Base-by-base conservation (phyloP, 2,329 filamentous ascomycete genomes). In the Acephala macrosclerotiorum region DNA sequence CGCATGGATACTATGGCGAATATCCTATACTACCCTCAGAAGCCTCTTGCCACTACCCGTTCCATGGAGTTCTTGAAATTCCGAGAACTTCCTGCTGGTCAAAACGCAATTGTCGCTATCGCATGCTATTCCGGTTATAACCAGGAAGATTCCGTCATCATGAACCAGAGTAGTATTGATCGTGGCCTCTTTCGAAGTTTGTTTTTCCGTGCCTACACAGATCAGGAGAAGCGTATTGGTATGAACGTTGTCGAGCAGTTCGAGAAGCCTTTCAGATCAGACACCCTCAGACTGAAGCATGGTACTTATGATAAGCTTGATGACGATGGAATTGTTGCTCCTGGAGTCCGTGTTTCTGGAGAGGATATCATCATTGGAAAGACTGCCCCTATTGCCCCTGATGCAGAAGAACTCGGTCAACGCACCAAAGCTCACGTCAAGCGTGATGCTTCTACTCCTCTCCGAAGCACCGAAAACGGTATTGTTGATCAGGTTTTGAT, bases 1-100 rank as follows among this genome's bases (percentile, higher is more conserved):
- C 94, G 96, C 70, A 98, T 99, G 95, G 96, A 99, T 77, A 99
- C 96, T 4, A 99, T 99, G 96, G 92, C 95, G 74, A 99, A 99
- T 74, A 97, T 99, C 77, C 88, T 99, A 3, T 99, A 99, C 81
- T 99, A 99, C 75, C 96, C 96, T 0, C 96, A 99, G 80, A 99
- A 99, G 79, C 96, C 96, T 8, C 86, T 99, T 60, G 96, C 94
- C 0, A 98, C 95, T 1, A 99, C 96, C 20, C 88, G 94, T 70
- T 97, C 95, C 3, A 99, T 99, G 96, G 96, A 99, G 79, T 98
- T 96, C 79, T 84, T 99, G 74, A 97, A 97, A 76, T 99, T 99
- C 89, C 89, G 96, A 80, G 96, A 99, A 79, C 84, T 99, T 66
- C 96, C 96, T 20, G 96, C 96, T 18, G 96, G 96, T 2, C 96